Evolutionary conservation across 2,329 filamentous ascomycete genomes (phyloP).

Genomic region (Alternaria infectoria): DNA sequence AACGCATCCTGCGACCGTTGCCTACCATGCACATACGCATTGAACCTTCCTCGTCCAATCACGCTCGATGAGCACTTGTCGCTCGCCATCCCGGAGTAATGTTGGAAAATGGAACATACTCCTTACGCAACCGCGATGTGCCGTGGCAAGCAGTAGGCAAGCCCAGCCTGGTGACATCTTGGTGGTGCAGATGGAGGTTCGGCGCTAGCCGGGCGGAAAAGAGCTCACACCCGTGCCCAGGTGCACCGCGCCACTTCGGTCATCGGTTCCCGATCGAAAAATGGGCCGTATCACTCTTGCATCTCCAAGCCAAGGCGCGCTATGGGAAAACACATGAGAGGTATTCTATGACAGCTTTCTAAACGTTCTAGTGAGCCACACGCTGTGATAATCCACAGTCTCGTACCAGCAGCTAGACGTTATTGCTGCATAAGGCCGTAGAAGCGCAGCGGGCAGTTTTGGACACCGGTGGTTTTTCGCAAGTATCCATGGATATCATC

Average conservation of each 20-base stretch:
- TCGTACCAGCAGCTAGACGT: neutral
- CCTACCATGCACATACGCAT: neutral
- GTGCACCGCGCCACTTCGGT: constrained; percentile 5
- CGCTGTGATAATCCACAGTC: no score
- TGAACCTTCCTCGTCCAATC: neutral
- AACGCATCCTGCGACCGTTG: neutral
- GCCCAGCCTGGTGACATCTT: neutral
- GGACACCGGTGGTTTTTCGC: neutral
- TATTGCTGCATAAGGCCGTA: neutral
- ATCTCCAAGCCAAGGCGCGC: neutral
- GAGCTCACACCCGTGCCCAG: neutral
- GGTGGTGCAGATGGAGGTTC: neutral
- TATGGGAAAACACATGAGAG: neutral
- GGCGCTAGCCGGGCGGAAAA: constrained; percentile 13
- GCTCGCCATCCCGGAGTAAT: constrained; percentile 1
- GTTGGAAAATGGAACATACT: neutral
- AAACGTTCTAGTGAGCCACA: no score
- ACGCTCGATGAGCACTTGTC: neutral
- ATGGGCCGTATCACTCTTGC: neutral
- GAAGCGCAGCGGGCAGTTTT: neutral
- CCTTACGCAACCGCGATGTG: constrained; percentile 10
- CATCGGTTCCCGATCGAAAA: neutral
- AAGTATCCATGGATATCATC: neutral
- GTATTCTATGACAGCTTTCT: no score
- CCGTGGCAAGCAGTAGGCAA: constrained; percentile 8